Evolutionary conservation across 2,329 filamentous ascomycete genomes (phyloP).

Genomic region (Paracorniculantispora psalliotae): DNA sequence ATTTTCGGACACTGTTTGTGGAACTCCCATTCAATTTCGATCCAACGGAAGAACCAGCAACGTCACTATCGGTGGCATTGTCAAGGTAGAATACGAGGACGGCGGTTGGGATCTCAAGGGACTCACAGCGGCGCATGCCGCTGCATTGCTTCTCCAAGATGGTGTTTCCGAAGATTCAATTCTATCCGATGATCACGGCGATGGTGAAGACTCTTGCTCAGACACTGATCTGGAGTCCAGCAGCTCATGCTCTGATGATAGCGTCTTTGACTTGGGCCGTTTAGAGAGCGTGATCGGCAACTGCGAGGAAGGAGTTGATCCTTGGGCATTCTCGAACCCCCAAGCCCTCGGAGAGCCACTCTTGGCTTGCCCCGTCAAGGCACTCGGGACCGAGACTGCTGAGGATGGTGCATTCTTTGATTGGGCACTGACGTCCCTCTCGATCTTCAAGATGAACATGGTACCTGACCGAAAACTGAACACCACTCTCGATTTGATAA

Average conservation of each 20-base stretch:
- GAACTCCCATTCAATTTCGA: neutral
- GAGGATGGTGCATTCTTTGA: neutral
- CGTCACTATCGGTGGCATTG: constrained; percentile 1
- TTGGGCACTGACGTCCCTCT: neutral
- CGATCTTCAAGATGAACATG: neutral
- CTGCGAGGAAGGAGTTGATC: neutral
- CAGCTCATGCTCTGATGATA: neutral
- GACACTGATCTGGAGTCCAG: neutral
- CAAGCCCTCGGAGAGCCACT: neutral
- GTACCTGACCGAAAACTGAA: neutral
- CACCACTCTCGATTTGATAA: neutral
- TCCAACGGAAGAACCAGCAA: neutral
- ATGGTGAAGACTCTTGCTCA: neutral
- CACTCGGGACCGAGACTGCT: too few relatives aligned
- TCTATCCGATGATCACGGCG: neutral
- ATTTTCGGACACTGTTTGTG: neutral
- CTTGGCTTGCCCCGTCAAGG: too few relatives aligned
- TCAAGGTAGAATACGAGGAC: neutral
- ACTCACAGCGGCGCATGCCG: constrained; percentile 1
- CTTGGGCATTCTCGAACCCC: neutral
- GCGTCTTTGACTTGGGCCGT: neutral
- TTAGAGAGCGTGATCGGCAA: neutral
- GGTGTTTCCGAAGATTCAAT: neutral
- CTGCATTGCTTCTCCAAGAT: neutral
- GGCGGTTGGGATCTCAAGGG: neutral